Percentiles rank a stretch among this genome's conserved stretches.
phyloP scores from a whole-genome alignment of 2,329 filamentous ascomycete genomes.

The Apiospora arundinis region DNA sequence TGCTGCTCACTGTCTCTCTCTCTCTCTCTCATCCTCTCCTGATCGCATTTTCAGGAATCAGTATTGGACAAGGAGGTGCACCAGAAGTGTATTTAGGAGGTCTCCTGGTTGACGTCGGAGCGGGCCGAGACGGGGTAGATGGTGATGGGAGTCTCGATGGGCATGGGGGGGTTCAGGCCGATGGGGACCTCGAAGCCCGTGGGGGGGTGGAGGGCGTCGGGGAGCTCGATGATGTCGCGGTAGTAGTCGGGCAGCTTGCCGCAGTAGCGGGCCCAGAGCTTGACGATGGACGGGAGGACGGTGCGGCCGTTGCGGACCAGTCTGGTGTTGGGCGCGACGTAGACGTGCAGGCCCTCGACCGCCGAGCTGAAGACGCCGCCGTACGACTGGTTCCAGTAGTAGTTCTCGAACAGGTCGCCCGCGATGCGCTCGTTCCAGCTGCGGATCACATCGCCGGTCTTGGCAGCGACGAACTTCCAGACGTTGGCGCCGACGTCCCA shows the following conservation, averaged over 20 bases:
- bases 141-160: constrained; percentile 14
- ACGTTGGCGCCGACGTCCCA: constrained; percentile 55
- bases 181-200: constrained; percentile 40
- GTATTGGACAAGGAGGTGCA: not conserved
- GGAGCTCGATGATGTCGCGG: constrained; percentile 44
- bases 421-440: constrained; percentile 41
- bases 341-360: constrained; percentile 39
- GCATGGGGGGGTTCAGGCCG: constrained; percentile 1
- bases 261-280: constrained; percentile 45
- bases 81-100: not conserved
- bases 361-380: constrained; percentile 53
- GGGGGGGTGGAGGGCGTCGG: constrained; percentile 52
- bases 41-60: not conserved
- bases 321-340: constrained; percentile 46
- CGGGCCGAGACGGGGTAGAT: not conserved
- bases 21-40: not conserved
- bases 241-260: constrained; percentile 50
- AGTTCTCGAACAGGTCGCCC: constrained; percentile 46
- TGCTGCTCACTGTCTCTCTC: too few relatives aligned
- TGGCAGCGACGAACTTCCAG: constrained; percentile 62
- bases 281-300: constrained; percentile 46
- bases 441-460: constrained; percentile 61
- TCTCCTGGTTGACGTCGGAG: not conserved
- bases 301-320: constrained; percentile 38
- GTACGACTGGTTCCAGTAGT: constrained; percentile 58